Evolutionary conservation across 129 eudicot genomes (phyloP).

Genomic region (Flaveria brownii): DNA sequence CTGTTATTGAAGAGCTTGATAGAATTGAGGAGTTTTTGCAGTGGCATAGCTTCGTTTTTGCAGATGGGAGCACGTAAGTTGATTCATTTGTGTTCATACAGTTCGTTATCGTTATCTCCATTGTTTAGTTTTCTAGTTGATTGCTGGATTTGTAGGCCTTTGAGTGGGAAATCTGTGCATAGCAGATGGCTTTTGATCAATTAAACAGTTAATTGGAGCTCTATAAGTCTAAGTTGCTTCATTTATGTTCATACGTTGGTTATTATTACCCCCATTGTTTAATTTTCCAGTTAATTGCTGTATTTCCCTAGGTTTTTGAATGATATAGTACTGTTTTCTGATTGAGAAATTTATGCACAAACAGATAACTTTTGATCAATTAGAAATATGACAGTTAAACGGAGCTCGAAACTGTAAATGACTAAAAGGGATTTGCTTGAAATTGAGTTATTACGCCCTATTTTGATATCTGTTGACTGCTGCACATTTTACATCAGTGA

Average conservation of each 20-base stretch:
- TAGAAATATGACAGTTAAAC: neutral
- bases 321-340: neutral
- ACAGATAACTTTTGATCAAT: neutral
- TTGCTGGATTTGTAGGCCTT: conserved; percentile 4
- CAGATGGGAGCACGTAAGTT: conserved; percentile 88
- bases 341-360: conserved; percentile 2
- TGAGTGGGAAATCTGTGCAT: conserved; percentile 10
- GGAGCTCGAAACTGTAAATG: neutral
- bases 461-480: neutral
- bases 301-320: conserved; percentile 11
- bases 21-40: conserved; percentile 82
- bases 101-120: no score
- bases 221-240: neutral
- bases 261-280: neutral
- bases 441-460: neutral
- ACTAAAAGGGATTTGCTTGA: conserved; percentile 1
- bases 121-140: neutral
- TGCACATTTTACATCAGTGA: neutral
- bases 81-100: neutral
- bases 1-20: conserved; percentile 78
- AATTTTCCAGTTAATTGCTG: neutral
- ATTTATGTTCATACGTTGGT: no score
- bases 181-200: neutral
- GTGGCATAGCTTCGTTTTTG: conserved; percentile 84
- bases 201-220: conserved; percentile 9